Evolutionary conservation across 345 rosid species (phyloP), one percentile per base, ranked within the genome.

Genomic region (Clarkia xantiana): DNA sequence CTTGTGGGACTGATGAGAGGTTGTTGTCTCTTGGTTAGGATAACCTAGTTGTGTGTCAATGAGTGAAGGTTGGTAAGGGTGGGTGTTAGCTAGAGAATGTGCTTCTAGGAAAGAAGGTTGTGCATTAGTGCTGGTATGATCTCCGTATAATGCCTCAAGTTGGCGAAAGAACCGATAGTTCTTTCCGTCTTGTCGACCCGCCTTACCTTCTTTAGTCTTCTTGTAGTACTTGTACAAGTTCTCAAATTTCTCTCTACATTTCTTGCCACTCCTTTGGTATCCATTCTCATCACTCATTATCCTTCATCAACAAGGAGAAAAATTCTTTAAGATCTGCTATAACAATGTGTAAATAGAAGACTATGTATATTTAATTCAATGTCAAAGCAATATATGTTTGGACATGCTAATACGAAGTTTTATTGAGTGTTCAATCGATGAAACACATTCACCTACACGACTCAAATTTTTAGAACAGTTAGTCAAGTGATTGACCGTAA

Each of bases 141-240:
- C 91, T 13, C 99, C 99, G 38, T 80, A 87, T 25, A 93, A 84
- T 13, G 99, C 95, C 63, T 93, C 97, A 0, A 93, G 94, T 62
- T 93, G 99, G 9, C 99, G 66, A 59, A 87, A 93, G 73, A 87
- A 93, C 60, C 95, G 76, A 34, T 87, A 93, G 52, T 87, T 84
- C 78, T 93, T 87, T 14, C 97, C 97, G 49, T 93, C 99, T 73
- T 93, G 95, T 66, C 99, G 74, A 41, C 99, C 94, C 5, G 94
- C 99, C 51, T 87, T 93, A 12, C 97, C 95, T 71, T 87, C 97
- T 62, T 84, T 93, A 3, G 99, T 93, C 77, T 93, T 93, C 78
- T 79, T 87, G 71, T 93, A 93, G 56, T 93, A 93, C 51, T 93
- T 93, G 71, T 93, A 93, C 67, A 93, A 77, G 66, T 87, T 93